Evolutionary conservation across 257 asterid genomes (phyloP).

Genomic region (Pogostemon cablin): DNA sequence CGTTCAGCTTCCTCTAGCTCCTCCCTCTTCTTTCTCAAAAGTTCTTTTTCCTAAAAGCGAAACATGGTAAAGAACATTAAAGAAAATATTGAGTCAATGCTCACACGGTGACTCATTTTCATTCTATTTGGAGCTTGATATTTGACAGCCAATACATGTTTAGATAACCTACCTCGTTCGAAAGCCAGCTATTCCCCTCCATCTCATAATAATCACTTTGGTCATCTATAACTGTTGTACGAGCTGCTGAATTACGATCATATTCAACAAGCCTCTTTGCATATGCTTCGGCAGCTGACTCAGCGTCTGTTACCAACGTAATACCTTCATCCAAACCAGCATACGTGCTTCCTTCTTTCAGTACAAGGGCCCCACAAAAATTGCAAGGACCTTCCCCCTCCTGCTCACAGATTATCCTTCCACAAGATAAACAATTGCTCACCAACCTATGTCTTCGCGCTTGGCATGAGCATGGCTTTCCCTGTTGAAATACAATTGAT

Average conservation of each 20-base stretch:
- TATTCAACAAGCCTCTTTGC: constrained; percentile 96
- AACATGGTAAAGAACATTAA: constrained; percentile 4
- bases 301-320: constrained; percentile 57
- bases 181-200: constrained; percentile 85
- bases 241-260: constrained; percentile 97
- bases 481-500: constrained; percentile 84
- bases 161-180: constrained; percentile 61
- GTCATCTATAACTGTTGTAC: constrained; percentile 94
- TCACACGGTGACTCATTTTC: neutral
- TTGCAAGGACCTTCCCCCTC: constrained; percentile 97
- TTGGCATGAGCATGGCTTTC: constrained; percentile 94
- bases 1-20: constrained; percentile 88
- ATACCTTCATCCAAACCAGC: constrained; percentile 80
- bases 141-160: neutral
- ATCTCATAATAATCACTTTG: constrained; percentile 95
- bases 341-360: constrained; percentile 81
- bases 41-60: constrained; percentile 77
- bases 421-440: constrained; percentile 93
- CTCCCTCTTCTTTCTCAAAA: constrained; percentile 72
- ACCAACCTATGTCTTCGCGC: constrained; percentile 83
- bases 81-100: neutral
- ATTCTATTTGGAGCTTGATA: constrained; percentile 7
- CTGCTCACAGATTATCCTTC: constrained; percentile 96
- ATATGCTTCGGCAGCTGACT: constrained; percentile 86
- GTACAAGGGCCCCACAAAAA: constrained; percentile 91